Conservation (phyloP, 2,329 filamentous ascomycete species). For the Pezicula neosporulosa region DNA sequence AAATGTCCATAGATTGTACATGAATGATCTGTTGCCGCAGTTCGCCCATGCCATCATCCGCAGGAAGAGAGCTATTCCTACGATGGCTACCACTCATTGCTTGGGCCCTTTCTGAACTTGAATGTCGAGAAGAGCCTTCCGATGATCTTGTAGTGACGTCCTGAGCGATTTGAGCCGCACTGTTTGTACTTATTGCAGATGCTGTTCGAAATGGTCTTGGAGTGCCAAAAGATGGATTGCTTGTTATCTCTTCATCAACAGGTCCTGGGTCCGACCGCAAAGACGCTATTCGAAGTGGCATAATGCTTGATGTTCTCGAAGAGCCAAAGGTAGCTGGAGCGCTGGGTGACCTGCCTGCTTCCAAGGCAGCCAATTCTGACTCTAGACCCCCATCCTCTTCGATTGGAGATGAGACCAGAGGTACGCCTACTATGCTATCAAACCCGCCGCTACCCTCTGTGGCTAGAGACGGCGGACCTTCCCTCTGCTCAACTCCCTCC, state of each 20-base stretch:
- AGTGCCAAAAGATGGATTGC: constrained; percentile 21
- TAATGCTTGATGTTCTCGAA: neutral
- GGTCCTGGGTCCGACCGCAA: constrained; percentile 13
- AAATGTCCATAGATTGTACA: constrained; percentile 60
- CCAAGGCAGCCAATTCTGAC: constrained; percentile 15
- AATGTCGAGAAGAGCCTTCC: constrained; percentile 18
- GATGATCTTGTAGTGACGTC: constrained; percentile 18
- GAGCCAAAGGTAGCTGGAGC: constrained; percentile 3
- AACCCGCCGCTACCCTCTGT: neutral
- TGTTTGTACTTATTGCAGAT: constrained; percentile 13
- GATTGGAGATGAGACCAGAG: constrained; percentile 19
- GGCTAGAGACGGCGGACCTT: constrained; percentile 3
- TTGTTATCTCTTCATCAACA: constrained; percentile 21
- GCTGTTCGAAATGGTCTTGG: constrained; percentile 20
- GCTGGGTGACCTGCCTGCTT: constrained; percentile 7
- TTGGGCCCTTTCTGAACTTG: constrained; percentile 15
- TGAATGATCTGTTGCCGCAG: constrained; percentile 65
- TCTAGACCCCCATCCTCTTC: constrained; percentile 21
- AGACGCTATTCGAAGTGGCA: constrained; percentile 14
- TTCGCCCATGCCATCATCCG: constrained; percentile 73
- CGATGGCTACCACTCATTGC: constrained; percentile 11
- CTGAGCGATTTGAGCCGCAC: constrained; percentile 1
- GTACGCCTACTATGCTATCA: constrained; percentile 11
- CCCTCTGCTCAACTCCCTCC: constrained; percentile 18
- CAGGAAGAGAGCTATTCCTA: constrained; percentile 43